These are phyloP conservation scores for Podosphaera fusca DNA, from an alignment of 2,329 filamentous ascomycete species.

Conservation along the genomic window DNA sequence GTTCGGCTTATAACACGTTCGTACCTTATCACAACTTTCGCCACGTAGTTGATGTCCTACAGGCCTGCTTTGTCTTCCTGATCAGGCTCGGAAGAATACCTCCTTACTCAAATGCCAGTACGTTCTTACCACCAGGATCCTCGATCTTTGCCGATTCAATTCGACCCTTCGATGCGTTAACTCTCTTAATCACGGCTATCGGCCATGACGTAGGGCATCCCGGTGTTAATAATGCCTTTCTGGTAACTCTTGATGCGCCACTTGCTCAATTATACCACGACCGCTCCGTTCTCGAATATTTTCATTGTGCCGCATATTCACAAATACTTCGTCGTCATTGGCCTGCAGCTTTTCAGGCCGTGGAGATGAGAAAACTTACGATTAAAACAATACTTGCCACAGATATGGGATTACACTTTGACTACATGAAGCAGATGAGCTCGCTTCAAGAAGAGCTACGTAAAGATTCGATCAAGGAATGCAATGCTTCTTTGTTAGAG, in stretches of 20 bases:
- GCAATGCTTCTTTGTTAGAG: constrained; percentile 53
- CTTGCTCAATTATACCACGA: constrained; percentile 93
- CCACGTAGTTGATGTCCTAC: constrained; percentile 86
- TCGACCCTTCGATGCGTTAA: constrained; percentile 70
- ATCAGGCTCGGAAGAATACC: constrained; percentile 57
- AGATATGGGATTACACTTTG: constrained; percentile 92
- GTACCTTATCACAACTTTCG: constrained; percentile 97
- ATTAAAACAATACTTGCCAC: constrained; percentile 95
- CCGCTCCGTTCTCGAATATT: constrained; percentile 85
- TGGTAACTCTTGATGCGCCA: constrained; percentile 77
- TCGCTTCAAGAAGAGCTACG: constrained; percentile 57
- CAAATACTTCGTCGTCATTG: constrained; percentile 86
- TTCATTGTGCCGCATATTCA: constrained; percentile 90
- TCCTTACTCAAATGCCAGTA: constrained; percentile 28
- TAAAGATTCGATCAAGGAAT: constrained; percentile 42
- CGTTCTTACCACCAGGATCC: constrained; percentile 8
- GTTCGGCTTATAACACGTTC: constrained; percentile 86
- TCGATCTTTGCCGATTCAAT: constrained; percentile 53
- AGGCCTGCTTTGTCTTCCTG: constrained; percentile 80
- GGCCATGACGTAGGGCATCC: constrained; percentile 95
- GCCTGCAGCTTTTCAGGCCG: constrained; percentile 59
- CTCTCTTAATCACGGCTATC: constrained; percentile 82
- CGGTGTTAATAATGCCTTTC: constrained; percentile 92
- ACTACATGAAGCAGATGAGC: constrained; percentile 81
- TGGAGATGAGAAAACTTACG: constrained; percentile 67